Evolutionary conservation across 2,329 filamentous ascomycete genomes (phyloP), one percentile per base, ranked within the genome.

Genomic region (Talaromyces sp.): DNA sequence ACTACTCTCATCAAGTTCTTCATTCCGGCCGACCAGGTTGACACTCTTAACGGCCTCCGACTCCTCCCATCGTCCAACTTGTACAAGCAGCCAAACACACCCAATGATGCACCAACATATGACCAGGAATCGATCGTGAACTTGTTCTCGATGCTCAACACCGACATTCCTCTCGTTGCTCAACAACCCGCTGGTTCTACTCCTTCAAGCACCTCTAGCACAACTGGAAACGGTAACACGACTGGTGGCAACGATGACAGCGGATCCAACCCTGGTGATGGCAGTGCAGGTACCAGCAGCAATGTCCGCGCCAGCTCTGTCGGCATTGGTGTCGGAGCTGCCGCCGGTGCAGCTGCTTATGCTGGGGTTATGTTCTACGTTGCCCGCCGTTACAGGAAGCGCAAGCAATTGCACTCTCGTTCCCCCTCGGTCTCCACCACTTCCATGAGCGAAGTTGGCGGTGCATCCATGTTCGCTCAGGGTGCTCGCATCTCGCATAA

Each of bases 311-410:
- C 76, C 37, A 81, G 77, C 76, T 89, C 82, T 72, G 86, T 82
- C 69, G 86, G 79, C 73, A 90, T 97, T 72, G 91, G 90, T 64
- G 84, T 92, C 24, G 92, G 91, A 72, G 90, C 91, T 31, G 87
- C 93, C 37, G 86, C 86, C 50, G 89, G 93, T 73, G 92, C 91
- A 49, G 90, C 89, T 60, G 89, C 92, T n/a, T 97, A 97, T 71
- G 93, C 93, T 73, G 91, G 90, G 13, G 93, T 92, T 76, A 97
- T 97, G 93, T 94, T 97, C 82, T 89, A 95, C 73, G 87, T 97
- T 70, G 93, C 93, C 59, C 89, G 93, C 67, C 87, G 93, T 66
- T 97, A 97, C 85, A 92, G 93, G 84, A 89, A 90, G 81, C 92
- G 90, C 85, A 90, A 88, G 79, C 86, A 90, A 75, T 82, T 87